Base-by-base conservation (phyloP, 805 yeast genomes). In the Saccharomyces mikatae region DNA sequence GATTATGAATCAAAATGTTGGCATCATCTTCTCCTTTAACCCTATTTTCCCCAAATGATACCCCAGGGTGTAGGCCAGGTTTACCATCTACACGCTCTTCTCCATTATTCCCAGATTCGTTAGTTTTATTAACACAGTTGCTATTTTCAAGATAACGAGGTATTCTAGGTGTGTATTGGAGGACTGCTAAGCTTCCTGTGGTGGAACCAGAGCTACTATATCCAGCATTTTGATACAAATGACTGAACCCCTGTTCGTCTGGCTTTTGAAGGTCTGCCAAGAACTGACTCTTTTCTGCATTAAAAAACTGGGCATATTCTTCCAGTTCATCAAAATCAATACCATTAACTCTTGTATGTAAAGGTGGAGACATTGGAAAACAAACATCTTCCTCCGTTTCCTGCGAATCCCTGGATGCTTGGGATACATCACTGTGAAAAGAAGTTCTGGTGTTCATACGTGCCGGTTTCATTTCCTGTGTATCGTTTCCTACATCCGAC, bases 301-400 rank as follows among this genome's bases (percentile, higher is more conserved):
- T 71, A 60, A 80, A 83, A 50, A 80, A 85, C 52, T 75, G 74
- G 49, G 84, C 81, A 63, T 84, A 88, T 60, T 85, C 90, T 53
- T 88, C 96, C 59, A 91, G 79, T 63, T 89, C 97, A 62, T 82
- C 87, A 62, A 90, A 88, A 69, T 91, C 96, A 60, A 91, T 87
- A 13, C 95, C 96, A 55, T 82, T 82, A 50, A 80, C 73, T 49
- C 79, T 73, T 17, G 74, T 73, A 53, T 77, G 80, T 57, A 84
- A 86, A 50, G 55, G 55, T 3, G 86, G 82, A 52, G 82, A 72
- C 87, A 88, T 85, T 1, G 97, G 97, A 72, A 90, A 89, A 75
- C 97, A 90, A 47, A 90, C 97, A 77, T 91, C 97, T 65, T 89
- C 96, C 65, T 90, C 97, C 0, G 96, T 88, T 65, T 89, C 96